Percentiles rank a stretch among this genome's conserved stretches.
Evolutionary conservation across 148 eudicot genomes (phyloP).

Genomic region (Silene uniflora): DNA sequence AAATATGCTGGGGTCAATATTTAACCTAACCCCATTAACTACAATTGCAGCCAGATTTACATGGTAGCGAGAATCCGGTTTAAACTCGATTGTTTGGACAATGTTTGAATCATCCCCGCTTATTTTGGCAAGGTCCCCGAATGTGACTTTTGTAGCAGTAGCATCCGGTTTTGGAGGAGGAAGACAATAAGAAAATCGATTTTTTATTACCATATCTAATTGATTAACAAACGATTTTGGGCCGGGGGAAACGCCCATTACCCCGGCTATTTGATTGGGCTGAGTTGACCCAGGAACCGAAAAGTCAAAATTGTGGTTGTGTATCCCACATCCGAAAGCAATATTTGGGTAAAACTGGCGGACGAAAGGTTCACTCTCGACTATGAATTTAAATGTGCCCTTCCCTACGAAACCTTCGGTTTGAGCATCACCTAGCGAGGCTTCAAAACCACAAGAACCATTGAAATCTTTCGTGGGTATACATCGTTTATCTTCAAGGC

Average conservation of each 20-base stretch:
- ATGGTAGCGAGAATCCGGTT: neutral
- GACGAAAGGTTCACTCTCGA: neutral
- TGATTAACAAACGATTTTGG: conserved; percentile 12
- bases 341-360: neutral
- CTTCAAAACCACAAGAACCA: conserved; percentile 10
- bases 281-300: neutral
- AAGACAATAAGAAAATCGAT: conserved; percentile 13
- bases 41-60: neutral
- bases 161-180: neutral
- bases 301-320: neutral
- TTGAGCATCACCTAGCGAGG: neutral
- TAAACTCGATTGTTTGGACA: neutral
- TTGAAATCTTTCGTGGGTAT: neutral
- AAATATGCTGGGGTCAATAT: neutral
- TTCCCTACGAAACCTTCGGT: conserved; percentile 5
- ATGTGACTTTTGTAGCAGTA: neutral
- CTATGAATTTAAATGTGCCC: conserved; percentile 3
- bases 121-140: conserved; percentile 11
- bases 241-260: conserved; percentile 8
- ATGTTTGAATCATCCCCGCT: neutral
- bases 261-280: conserved; percentile 4
- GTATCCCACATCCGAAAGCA: conserved; percentile 18
- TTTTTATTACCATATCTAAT: neutral
- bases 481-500: conserved; percentile 3
- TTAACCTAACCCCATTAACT: neutral